Percentiles rank a stretch among this genome's conserved stretches.
Evolutionary conservation across 331 rosid species (phyloP).

Genomic region (Telfairia occidentalis): DNA sequence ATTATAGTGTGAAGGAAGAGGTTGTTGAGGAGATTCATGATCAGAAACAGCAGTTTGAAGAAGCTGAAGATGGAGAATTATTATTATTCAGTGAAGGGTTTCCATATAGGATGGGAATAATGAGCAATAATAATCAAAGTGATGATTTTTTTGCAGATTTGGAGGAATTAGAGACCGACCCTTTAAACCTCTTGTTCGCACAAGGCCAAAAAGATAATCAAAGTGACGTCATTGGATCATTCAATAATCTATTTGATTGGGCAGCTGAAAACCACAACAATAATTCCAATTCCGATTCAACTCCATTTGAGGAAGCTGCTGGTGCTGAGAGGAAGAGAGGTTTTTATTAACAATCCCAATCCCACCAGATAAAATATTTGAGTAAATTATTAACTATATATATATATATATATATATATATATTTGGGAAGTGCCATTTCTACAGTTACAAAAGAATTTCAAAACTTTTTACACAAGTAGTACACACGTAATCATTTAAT

Average conservation of each 20-base stretch:
- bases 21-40: constrained; percentile 24
- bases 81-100: constrained; percentile 39
- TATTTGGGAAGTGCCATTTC: too few relatives aligned
- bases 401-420: too few relatives aligned
- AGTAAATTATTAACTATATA: too few relatives aligned
- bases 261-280: neutral
- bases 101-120: constrained; percentile 32
- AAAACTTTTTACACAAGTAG: too few relatives aligned
- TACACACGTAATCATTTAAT: too few relatives aligned
- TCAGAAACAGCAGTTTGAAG: constrained; percentile 37
- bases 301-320: too few relatives aligned
- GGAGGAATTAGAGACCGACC: constrained; percentile 71
- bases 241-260: neutral
- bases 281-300: too few relatives aligned
- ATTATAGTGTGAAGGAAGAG: constrained; percentile 46
- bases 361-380: too few relatives aligned
- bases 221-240: constrained; percentile 1
- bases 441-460: too few relatives aligned
- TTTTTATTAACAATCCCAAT: too few relatives aligned
- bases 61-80: constrained; percentile 28
- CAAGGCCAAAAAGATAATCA: constrained; percentile 23
- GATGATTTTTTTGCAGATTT: constrained; percentile 87
- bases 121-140: constrained; percentile 13
- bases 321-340: too few relatives aligned
- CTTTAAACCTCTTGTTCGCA: constrained; percentile 63